Conservation (phyloP, 176 grass and related monocot genomes). For the Canna indica region DNA sequence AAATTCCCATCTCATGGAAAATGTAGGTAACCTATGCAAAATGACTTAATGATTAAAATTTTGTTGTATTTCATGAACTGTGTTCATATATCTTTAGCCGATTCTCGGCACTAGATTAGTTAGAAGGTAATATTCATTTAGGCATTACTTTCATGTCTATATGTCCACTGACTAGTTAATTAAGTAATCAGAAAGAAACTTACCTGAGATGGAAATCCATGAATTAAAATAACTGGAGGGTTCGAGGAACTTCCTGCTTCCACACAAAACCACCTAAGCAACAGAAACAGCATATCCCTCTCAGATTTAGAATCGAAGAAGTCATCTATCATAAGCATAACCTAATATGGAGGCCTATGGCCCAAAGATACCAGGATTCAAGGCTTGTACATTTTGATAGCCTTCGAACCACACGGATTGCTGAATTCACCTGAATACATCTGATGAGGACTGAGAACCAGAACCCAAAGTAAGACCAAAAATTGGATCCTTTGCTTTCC, state of each 20-base stretch:
- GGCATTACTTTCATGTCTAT: background rate
- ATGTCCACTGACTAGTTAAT: background rate
- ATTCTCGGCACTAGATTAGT: background rate
- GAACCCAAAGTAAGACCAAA: conserved; percentile 92
- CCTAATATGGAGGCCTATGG: conserved; percentile 18
- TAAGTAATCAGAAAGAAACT: background rate
- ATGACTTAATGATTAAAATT: background rate
- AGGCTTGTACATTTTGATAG: conserved; percentile 32
- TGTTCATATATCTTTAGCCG: background rate
- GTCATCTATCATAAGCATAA: conserved; percentile 10
- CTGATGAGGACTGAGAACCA: conserved; percentile 55
- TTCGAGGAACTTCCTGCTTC: conserved; percentile 65
- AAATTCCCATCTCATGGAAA: background rate
- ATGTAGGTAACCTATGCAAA: background rate
- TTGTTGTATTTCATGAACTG: background rate
- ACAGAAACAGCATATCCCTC: conserved; percentile 9
- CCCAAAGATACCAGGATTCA: conserved; percentile 20
- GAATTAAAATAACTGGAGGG: conserved; percentile 61
- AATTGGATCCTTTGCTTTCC: conserved; percentile 86
- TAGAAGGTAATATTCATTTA: background rate
- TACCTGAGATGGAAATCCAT: conserved; percentile 94
- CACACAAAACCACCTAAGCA: conserved; percentile 72
- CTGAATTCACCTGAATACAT: conserved; percentile 79
- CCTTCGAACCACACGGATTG: conserved; percentile 32
- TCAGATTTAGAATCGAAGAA: conserved; percentile 7